These are phyloP conservation scores for Pichia sp. DNA, from an alignment of 1,139 yeast species.

Conservation along the genomic window DNA sequence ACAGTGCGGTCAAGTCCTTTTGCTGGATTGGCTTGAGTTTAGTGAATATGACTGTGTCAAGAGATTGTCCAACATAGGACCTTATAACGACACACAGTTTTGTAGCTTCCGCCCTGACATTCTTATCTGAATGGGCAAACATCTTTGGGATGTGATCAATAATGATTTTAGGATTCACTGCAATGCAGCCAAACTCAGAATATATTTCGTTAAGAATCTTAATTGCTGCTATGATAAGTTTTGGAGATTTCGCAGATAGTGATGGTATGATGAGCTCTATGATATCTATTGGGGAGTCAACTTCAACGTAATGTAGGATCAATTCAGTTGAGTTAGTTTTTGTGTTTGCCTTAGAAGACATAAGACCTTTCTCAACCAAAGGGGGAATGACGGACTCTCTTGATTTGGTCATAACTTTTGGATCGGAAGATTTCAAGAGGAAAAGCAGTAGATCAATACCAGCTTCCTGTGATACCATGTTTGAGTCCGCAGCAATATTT, in stretches of 20 bases:
- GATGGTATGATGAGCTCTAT: conserved; percentile 63
- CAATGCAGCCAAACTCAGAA: conserved; percentile 62
- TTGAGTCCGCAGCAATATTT: conserved; percentile 62
- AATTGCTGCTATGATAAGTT: conserved; percentile 65
- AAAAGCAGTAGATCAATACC: conserved; percentile 55
- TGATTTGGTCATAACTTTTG: conserved; percentile 31
- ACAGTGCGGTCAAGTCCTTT: conserved; percentile 68
- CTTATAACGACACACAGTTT: conserved; percentile 63
- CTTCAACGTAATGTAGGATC: conserved; percentile 55
- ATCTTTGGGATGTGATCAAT: conserved; percentile 58
- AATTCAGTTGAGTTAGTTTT: conserved; percentile 60
- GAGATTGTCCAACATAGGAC: conserved; percentile 67
- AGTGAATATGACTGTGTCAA: conserved; percentile 55
- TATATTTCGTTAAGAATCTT: conserved; percentile 51
- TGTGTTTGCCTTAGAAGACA: conserved; percentile 72
- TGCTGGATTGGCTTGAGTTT: conserved; percentile 88
- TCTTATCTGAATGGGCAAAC: conserved; percentile 82
- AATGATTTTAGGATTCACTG: conserved; percentile 54
- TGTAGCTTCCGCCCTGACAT: conserved; percentile 76
- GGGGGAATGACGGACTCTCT: conserved; percentile 46
- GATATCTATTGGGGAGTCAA: conserved; percentile 57
- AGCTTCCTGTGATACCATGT: conserved; percentile 89
- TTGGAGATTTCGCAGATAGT: conserved; percentile 62
- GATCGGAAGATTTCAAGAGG: conserved; percentile 57
- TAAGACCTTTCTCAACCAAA: conserved; percentile 72